Evolutionary conservation across 306 rosid genomes (phyloP).

Genomic region (Sesbania bispinosa): DNA sequence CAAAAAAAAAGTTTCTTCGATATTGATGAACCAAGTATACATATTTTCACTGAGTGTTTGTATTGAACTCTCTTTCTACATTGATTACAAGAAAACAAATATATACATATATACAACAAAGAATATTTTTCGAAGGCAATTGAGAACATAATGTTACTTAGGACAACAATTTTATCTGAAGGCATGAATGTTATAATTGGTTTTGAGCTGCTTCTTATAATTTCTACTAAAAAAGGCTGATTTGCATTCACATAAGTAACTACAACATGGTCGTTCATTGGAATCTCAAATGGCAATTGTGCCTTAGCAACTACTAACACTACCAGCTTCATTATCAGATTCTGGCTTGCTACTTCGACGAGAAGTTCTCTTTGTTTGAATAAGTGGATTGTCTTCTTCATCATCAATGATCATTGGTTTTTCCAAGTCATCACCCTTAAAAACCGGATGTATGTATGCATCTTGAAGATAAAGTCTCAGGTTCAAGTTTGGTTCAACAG

Average conservation of each 20-base stretch:
- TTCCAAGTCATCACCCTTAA: slow-evolving; percentile 39
- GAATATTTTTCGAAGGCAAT: neutral
- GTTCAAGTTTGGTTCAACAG: slow-evolving; percentile 75
- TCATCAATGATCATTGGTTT: slow-evolving; percentile 43
- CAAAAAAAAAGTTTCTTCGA: too few species aligned
- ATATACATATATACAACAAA: neutral
- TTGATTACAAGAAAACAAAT: neutral
- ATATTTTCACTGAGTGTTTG: slow-evolving; percentile 11
- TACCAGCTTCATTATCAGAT: slow-evolving; percentile 33
- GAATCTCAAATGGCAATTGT: slow-evolving; percentile 11
- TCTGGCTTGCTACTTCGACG: slow-evolving; percentile 41
- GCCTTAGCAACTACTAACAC: neutral
- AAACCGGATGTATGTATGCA: slow-evolving; percentile 74
- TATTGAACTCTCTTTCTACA: neutral
- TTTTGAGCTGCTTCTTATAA: slow-evolving; percentile 4
- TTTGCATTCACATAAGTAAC: neutral
- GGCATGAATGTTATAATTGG: neutral
- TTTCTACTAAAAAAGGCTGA: neutral
- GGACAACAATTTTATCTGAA: neutral
- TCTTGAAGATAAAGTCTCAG: slow-evolving; percentile 63
- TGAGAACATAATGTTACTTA: neutral
- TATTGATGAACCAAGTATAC: neutral
- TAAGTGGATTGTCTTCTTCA: slow-evolving; percentile 77
- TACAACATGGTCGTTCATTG: neutral
- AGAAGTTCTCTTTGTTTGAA: slow-evolving; percentile 61